Base-by-base conservation (phyloP, 176 grass and related monocot species). In the Bolboschoenus planiculmis region DNA sequence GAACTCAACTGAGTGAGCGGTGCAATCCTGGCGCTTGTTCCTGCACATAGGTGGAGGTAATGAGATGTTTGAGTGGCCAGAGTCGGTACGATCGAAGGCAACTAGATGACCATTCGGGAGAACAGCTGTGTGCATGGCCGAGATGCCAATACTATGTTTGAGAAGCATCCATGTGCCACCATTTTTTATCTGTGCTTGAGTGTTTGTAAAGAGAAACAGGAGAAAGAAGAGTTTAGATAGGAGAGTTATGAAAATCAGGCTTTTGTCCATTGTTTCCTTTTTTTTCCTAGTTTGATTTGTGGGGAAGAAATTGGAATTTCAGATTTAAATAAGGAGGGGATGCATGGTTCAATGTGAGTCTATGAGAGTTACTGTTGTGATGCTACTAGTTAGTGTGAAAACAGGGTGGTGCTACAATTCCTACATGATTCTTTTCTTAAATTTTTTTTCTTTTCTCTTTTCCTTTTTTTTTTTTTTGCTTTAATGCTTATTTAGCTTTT, bases 111-210 rank as follows among this genome's bases (percentile, higher is more conserved):
- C 78, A 58, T 59, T 57, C 6, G 78, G 78, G 4, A 82, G 78
- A 7, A 83, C 23, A 43, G 80, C 68, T 15, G 76, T 65, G 80
- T 87, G 86, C 86, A 87, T 87, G 31, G 86, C 86, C 2, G 80
- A 83, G 42, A 87, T 68, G 37, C 86, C 86, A 4, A 83, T 78
- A 55, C 68, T 87, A 10, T 20, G 34, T 10, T 66, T 73, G 54
- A 87, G 80, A 27, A 87, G 54, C 51, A 51, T 40, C 86, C 86
- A 87, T 30, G 29, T 40, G 66, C 86, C 86, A 2, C 66, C 55
- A 82, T 66, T 66, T 27, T n/a, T 16, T n/a, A n/a, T n/a, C 29
- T 36, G 48, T 18, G 75, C 75, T 48, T 20, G 75, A 78, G 48
- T 53, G 35, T 78, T 51, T 16, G 48, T 15, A 78, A 31, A 56